Evolutionary conservation across 2,329 filamentous ascomycete species (phyloP).

Genomic region (Neonectria faginata): DNA sequence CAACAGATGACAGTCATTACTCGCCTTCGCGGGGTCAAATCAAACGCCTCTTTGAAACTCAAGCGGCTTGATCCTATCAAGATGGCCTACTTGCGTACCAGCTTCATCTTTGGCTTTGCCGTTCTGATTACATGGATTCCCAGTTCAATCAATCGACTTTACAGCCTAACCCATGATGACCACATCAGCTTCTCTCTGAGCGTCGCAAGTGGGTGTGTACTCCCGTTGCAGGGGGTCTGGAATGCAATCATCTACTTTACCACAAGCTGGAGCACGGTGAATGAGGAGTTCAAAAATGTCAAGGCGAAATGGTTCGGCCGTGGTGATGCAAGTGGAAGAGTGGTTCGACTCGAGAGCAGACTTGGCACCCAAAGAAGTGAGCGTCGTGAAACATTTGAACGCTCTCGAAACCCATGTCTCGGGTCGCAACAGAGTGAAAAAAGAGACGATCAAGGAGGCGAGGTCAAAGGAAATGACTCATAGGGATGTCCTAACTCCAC

Average conservation of each 20-base stretch:
- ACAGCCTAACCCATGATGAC: slow-evolving; percentile 67
- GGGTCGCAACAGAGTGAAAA: neutral
- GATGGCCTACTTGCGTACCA: slow-evolving; percentile 69
- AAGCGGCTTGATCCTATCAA: slow-evolving; percentile 64
- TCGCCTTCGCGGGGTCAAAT: slow-evolving; percentile 42
- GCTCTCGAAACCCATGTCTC: slow-evolving; percentile 22
- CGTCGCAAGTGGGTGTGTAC: slow-evolving; percentile 75
- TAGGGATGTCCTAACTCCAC: slow-evolving; percentile 8
- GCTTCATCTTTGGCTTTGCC: slow-evolving; percentile 70
- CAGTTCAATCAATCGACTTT: slow-evolving; percentile 79
- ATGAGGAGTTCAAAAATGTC: slow-evolving; percentile 41
- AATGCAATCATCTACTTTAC: slow-evolving; percentile 81
- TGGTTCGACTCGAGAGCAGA: slow-evolving; percentile 45
- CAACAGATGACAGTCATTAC: slow-evolving; percentile 33
- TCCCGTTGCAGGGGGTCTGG: slow-evolving; percentile 84
- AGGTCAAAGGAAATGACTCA: slow-evolving; percentile 19
- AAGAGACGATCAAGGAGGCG: neutral
- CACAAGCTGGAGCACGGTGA: slow-evolving; percentile 64
- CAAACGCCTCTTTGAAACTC: slow-evolving; percentile 49
- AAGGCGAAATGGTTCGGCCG: slow-evolving; percentile 30
- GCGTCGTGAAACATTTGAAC: slow-evolving; percentile 40
- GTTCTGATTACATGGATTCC: slow-evolving; percentile 72
- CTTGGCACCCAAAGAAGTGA: slow-evolving; percentile 38
- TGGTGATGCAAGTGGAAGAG: slow-evolving; percentile 22
- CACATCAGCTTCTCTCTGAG: slow-evolving; percentile 72